Base-by-base conservation (phyloP, 208 protist genomes). In the Acanthamoeba lugdunensis region DNA sequence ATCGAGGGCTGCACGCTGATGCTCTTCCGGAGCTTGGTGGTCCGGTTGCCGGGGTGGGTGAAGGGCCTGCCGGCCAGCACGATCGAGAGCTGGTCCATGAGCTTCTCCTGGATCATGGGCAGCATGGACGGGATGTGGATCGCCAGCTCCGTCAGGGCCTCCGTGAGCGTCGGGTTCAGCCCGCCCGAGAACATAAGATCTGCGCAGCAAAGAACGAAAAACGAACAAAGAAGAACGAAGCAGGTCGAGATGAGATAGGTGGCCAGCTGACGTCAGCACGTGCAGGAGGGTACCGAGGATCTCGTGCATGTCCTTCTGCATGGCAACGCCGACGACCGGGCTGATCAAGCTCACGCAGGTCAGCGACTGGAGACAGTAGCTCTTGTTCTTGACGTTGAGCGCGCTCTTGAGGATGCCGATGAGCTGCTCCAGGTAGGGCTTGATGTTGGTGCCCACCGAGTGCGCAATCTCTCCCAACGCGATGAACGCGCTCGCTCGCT, bases 311-410 rank as follows among this genome's bases (percentile, higher is more conserved):
- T 95, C 18, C n/a, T 28, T 28, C 13, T 91, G 73, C 48, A 95
- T 56, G n/a, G 54, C 79, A 21, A 48, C 18, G 23, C 96, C 95
- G 9, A 97, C 87, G 21, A 95, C 95, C 23, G 79, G 63, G 23
- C 93, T 93, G 48, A 97, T 94, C 96, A 97, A 95, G 58, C 61
- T 58, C 23, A 97, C 92, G 90, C 97, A 97, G 16, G 77, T 95
- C 11, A 96, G 48, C 21, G 94, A 95, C 45, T 97, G 95, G 48
- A 88, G 77, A 56, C 71, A 91, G 54, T 90, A 89, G 75, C 90
- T 65, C 61, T 89, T 94, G 73, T 89, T 81, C 21, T 94, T 96
- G 23, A 84, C 54, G 1, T 41, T 41, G 30, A 97, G 54, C 11
- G 61, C 77, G 25, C 94, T 73, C 52, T 94, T 94, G 2, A 97